A percentile compares a stretch with the other conserved stretches of the same genome.
Evolutionary conservation across 2,329 filamentous ascomycete species (phyloP).

Genomic region (Fusarium sp.): DNA sequence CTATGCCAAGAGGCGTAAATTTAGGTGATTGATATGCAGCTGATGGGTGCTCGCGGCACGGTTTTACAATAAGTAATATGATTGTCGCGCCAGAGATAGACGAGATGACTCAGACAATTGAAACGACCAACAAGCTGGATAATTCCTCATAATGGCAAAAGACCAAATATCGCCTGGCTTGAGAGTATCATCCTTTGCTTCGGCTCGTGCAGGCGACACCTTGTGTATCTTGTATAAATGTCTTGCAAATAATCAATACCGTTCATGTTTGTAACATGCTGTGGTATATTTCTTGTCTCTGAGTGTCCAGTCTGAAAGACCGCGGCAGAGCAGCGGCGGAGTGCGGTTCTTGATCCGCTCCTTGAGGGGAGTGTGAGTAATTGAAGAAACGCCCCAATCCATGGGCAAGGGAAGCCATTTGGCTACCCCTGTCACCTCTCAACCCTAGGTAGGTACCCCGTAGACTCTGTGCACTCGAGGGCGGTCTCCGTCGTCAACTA

Average conservation of each 20-base stretch:
- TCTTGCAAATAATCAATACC: conserved; percentile 1
- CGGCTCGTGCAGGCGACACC: neutral
- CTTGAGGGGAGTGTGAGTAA: neutral
- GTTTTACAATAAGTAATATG: conserved; percentile 11
- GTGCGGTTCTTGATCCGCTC: conserved; percentile 32
- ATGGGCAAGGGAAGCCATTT: conserved; percentile 3
- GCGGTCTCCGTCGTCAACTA: conserved; percentile 29
- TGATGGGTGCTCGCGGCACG: conserved; percentile 39
- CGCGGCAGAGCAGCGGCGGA: conserved; percentile 32
- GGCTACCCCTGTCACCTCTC: conserved; percentile 29
- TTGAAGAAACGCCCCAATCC: conserved; percentile 22
- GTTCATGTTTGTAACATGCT: conserved; percentile 10
- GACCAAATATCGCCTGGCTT: neutral
- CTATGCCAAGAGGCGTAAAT: conserved; percentile 14
- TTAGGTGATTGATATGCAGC: conserved; percentile 38
- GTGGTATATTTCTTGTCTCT: neutral
- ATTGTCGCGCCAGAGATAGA: conserved; percentile 44
- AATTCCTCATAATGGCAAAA: neutral
- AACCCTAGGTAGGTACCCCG: conserved; percentile 11
- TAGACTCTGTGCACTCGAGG: conserved; percentile 33
- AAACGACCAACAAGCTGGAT: conserved; percentile 17
- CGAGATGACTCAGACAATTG: conserved; percentile 43
- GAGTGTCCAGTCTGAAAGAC: conserved; percentile 25
- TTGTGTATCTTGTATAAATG: neutral
- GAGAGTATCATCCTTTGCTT: neutral